Base-by-base conservation (phyloP, 805 yeast genomes). In the Geotrichum ghanense region DNA sequence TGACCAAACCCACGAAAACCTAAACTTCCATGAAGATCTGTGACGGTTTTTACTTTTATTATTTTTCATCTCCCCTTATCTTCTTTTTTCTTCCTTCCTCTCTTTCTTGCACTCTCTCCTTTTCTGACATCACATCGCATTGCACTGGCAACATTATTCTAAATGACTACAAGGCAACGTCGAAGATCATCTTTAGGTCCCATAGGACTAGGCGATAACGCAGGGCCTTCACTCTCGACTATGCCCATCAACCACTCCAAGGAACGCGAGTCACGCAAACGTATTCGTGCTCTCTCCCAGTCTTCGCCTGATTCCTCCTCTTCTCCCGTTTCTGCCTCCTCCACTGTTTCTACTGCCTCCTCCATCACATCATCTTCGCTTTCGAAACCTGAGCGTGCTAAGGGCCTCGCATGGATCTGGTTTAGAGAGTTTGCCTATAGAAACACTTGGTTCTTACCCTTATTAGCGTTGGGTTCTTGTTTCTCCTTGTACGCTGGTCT, bases 151-250 rank as follows among this genome's bases (percentile, higher is more conserved):
- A n/a, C n/a, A n/a, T n/a, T n/a, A n/a, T n/a, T n/a, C n/a, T n/a
- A n/a, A n/a, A n/a, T n/a, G n/a, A n/a, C n/a, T n/a, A 31, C 37
- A 31, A 31, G 37, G 16, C 19, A 31, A 31, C 56, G 73, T 53
- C 65, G 87, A 53, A 72, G 76, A 7, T 81, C 92, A 1, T 81
- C 89, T 0, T 81, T 87, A 14, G 95, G 95, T 2, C 72, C 75
- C 27, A 76, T 86, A 45, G 72, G 78, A 45, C 65, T 87, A 3
- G 95, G 95, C 21, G 95, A 86, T 58, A 78, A 72, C 12, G 61
- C 78, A 5, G 81, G 78, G 1, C 80, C 85, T 1, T 72, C 83
- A 1, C 68, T 86, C 40, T 70, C 85, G 10, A 81, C 94, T 1
- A 78, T 81, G 76, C 65, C 69, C n/a, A 66, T 74, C 20, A 65